Evolutionary conservation across 148 eudicot genomes (phyloP).

Genomic region (Hydrangea macrophylla): DNA sequence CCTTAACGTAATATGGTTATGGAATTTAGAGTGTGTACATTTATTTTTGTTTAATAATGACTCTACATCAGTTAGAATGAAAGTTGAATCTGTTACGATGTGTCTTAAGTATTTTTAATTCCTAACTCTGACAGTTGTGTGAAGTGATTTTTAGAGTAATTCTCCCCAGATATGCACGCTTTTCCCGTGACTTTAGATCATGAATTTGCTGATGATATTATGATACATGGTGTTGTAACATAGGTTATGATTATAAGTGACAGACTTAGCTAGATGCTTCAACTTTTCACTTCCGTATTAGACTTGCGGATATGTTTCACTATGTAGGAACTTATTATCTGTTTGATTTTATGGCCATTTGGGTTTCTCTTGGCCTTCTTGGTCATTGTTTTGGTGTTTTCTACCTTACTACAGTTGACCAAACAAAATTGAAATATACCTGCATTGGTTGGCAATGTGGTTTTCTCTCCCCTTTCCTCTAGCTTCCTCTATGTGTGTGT

Average conservation of each 20-base stretch:
- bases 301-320: too few relatives aligned
- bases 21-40: not conserved
- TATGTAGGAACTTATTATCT: too few relatives aligned
- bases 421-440: too few relatives aligned
- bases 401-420: too few relatives aligned
- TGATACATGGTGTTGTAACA: conserved; percentile 3
- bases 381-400: too few relatives aligned
- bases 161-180: not conserved
- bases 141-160: not conserved
- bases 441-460: too few relatives aligned
- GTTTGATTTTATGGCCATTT: too few relatives aligned
- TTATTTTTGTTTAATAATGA: not conserved
- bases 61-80: not conserved
- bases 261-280: not conserved
- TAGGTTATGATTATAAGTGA: not conserved
- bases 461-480: too few relatives aligned
- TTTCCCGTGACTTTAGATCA: not conserved
- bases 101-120: too few relatives aligned
- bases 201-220: conserved; percentile 1
- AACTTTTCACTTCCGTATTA: not conserved
- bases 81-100: not conserved
- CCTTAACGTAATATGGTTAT: not conserved
- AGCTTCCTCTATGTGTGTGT: too few relatives aligned
- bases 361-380: too few relatives aligned
- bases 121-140: not conserved